Percentiles rank a stretch among this genome's conserved stretches.
Conservation (phyloP, 208 protist species). For the Entamoeba invadens region DNA sequence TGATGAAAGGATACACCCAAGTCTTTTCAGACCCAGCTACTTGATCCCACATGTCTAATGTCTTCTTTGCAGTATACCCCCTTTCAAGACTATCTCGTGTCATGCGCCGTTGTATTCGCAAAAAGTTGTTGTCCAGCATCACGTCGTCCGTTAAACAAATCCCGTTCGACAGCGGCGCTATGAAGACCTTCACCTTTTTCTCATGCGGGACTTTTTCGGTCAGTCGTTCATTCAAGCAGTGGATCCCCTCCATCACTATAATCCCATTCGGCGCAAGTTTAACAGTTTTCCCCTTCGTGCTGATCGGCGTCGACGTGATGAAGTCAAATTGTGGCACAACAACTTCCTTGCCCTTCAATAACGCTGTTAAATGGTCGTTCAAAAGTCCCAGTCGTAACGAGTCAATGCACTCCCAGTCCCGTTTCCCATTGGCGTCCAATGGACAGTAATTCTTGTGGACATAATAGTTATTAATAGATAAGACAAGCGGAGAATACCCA, state of each 20-base stretch:
- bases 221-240: conserved; percentile 35
- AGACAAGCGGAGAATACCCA: conserved; percentile 25
- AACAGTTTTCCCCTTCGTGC: conserved; percentile 1
- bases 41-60: not conserved
- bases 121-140: not conserved
- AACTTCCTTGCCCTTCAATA: conserved; percentile 35
- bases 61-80: not conserved
- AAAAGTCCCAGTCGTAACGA: conserved; percentile 35
- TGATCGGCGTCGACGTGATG: not conserved
- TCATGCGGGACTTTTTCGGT: conserved; percentile 27
- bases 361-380: conserved; percentile 34
- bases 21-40: not conserved
- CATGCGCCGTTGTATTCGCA: not conserved
- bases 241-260: conserved; percentile 46
- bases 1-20: not conserved
- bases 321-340: conserved; percentile 42
- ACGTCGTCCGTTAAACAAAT: not conserved
- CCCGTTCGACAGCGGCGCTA: conserved; percentile 31
- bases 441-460: conserved; percentile 18
- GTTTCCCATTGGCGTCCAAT: conserved; percentile 31
- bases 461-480: conserved; percentile 47
- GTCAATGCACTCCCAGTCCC: conserved; percentile 44
- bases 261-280: conserved; percentile 21
- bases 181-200: conserved; percentile 41
- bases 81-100: not conserved